Conservation (phyloP, 139 green algal genomes). For the Deuterostichococcus epilithicus region DNA sequence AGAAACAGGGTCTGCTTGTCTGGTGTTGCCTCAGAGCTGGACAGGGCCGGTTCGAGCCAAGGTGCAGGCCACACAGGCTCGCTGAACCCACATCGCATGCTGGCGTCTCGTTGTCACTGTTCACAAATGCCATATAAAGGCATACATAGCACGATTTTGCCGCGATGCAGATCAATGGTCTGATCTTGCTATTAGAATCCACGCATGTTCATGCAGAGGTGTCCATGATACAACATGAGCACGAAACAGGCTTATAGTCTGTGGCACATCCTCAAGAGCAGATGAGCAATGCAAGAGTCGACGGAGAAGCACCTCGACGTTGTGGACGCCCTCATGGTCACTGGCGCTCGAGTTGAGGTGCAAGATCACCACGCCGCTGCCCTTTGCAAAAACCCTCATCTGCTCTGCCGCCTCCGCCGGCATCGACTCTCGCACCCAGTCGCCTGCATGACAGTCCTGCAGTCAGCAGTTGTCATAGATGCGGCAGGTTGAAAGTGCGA, state of each 20-base stretch:
- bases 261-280: not conserved
- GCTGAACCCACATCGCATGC: too few species aligned
- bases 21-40: too few species aligned
- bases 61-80: too few species aligned
- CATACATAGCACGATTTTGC: slow-evolving; percentile 1
- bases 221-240: slow-evolving; percentile 5
- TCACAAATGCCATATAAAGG: slow-evolving; percentile 3
- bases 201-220: not conserved
- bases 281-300: not conserved
- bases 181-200: not conserved
- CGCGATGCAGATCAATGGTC: not conserved
- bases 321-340: not conserved
- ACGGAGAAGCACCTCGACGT: slow-evolving; percentile 2
- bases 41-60: too few species aligned
- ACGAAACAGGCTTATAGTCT: not conserved
- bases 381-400: not conserved
- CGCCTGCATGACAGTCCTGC: not conserved
- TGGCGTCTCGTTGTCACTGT: too few species aligned
- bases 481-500: too few species aligned
- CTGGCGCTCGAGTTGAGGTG: not conserved
- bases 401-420: not conserved
- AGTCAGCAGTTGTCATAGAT: too few species aligned
- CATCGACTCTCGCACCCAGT: not conserved
- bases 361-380: not conserved
- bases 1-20: not conserved